A percentile compares a stretch with the other conserved stretches of the same genome.
These are phyloP conservation scores for Wilcoxina mikolae DNA, from an alignment of 495 filamentous ascomycete species.

Conservation along the genomic window DNA sequence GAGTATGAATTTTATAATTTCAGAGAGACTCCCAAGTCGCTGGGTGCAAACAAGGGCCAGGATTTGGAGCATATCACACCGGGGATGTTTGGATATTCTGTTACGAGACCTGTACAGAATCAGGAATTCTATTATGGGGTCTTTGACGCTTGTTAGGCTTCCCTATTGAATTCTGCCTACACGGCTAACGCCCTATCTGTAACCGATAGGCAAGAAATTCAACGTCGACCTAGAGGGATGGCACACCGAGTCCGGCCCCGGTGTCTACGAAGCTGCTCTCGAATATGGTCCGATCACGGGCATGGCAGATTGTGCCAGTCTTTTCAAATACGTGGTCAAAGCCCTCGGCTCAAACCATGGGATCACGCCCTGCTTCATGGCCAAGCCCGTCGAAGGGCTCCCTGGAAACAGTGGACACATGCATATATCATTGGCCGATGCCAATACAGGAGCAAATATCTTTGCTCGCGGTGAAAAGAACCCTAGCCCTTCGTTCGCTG, in stretches of 20 bases:
- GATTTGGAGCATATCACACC: constrained; percentile 48
- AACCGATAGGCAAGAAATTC: constrained; percentile 46
- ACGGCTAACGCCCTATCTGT: not conserved
- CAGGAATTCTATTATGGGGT: constrained; percentile 89
- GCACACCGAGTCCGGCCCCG: constrained; percentile 94
- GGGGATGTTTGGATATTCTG: constrained; percentile 95
- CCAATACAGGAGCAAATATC: constrained; percentile 53
- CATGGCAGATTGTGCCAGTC: constrained; percentile 78
- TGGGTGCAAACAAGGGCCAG: constrained; percentile 11
- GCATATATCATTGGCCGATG: constrained; percentile 68
- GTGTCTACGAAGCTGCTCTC: constrained; percentile 88
- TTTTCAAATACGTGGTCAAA: constrained; percentile 94
- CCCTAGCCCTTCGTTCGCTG: constrained; percentile 50
- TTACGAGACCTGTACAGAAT: constrained; percentile 85
- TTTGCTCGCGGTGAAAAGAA: constrained; percentile 60
- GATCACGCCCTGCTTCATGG: constrained; percentile 97
- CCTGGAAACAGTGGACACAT: constrained; percentile 93
- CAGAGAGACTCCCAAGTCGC: constrained; percentile 18
- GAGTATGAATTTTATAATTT: constrained; percentile 99
- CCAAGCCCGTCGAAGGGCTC: constrained; percentile 79
- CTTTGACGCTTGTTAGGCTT: constrained; percentile 52
- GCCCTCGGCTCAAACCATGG: constrained; percentile 69
- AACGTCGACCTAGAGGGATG: constrained; percentile 79
- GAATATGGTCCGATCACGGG: constrained; percentile 67
- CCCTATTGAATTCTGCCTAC: not conserved